A percentile compares a stretch with the other conserved stretches of the same genome.
Conservation (phyloP, 257 asterid genomes). For the Solanum paucissectum region DNA sequence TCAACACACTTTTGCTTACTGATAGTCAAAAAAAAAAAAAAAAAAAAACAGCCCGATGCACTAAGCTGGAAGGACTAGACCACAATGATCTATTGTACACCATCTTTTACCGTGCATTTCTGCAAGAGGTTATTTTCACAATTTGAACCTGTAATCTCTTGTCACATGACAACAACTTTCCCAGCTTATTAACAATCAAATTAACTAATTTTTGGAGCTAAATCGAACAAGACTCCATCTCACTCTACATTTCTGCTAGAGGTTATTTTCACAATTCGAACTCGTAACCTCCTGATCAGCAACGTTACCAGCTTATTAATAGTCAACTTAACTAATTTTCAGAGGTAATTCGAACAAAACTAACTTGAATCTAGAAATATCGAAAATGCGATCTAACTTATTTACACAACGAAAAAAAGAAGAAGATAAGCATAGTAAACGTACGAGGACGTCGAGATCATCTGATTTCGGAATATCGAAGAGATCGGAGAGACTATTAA, state of each 20-base stretch:
- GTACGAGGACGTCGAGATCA: constrained; percentile 59
- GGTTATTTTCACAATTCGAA: not conserved
- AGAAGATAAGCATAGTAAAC: not conserved
- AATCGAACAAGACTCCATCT: not conserved
- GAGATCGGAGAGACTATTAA: constrained; percentile 29
- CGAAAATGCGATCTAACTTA: not conserved
- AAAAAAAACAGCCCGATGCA: not conserved
- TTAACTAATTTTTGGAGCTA: not conserved
- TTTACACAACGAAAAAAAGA: not conserved
- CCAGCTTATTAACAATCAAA: not conserved
- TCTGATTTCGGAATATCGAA: constrained; percentile 16
- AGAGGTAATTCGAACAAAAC: not conserved
- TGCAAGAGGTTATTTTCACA: not conserved
- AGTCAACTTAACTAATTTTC: not conserved
- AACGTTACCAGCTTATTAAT: not conserved
- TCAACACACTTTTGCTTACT: not conserved
- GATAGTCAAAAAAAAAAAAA: not conserved
- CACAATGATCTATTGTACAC: not conserved
- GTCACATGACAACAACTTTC: not conserved
- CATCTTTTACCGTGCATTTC: not conserved
- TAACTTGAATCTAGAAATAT: not conserved
- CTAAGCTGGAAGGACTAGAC: not conserved
- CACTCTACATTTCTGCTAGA: not conserved
- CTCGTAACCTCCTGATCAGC: not conserved
- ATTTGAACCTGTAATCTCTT: not conserved